phyloP scores from a whole-genome alignment of 2,329 filamentous ascomycete species.

The Phyllosticta capitalensis region DNA sequence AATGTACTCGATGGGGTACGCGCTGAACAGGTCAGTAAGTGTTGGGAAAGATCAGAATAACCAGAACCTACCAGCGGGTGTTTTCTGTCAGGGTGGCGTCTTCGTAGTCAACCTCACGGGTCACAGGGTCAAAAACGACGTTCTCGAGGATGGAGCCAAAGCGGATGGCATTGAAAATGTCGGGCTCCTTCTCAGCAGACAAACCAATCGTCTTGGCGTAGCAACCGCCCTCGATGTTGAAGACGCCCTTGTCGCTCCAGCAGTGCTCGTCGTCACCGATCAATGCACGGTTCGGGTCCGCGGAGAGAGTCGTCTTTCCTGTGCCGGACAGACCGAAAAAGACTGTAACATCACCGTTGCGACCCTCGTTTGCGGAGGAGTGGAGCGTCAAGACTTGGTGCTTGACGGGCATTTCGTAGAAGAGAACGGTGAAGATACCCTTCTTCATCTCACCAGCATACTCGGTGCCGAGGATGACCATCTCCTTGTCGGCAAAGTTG shows the following conservation, averaged over 20 bases:
- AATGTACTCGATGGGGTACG: conserved; percentile 99
- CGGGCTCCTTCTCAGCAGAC: conserved; percentile 96
- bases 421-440: conserved; percentile 96
- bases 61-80: conserved; percentile 59
- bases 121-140: conserved; percentile 89
- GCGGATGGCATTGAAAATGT: conserved; percentile 91
- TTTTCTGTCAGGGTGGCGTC: conserved; percentile 94
- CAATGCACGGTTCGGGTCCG: conserved; percentile 88
- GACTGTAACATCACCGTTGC: conserved; percentile 89
- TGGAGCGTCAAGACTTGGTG: conserved; percentile 98
- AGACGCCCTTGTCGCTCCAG: conserved; percentile 93
- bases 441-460: conserved; percentile 98
- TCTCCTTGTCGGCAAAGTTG: conserved; percentile 99
- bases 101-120: conserved; percentile 89
- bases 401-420: conserved; percentile 99
- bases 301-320: conserved; percentile 96
- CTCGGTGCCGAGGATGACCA: conserved; percentile 98
- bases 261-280: conserved; percentile 99
- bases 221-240: conserved; percentile 99
- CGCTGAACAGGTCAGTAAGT: conserved; percentile 28
- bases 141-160: conserved; percentile 98
- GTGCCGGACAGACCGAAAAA: conserved; percentile 99
- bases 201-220: conserved; percentile 98
- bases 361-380: conserved; percentile 96
- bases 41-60: conserved; percentile 16